Evolutionary conservation across 306 rosid genomes (phyloP), one percentile per base, ranked within the genome.

Genomic region (Geum urbanum): DNA sequence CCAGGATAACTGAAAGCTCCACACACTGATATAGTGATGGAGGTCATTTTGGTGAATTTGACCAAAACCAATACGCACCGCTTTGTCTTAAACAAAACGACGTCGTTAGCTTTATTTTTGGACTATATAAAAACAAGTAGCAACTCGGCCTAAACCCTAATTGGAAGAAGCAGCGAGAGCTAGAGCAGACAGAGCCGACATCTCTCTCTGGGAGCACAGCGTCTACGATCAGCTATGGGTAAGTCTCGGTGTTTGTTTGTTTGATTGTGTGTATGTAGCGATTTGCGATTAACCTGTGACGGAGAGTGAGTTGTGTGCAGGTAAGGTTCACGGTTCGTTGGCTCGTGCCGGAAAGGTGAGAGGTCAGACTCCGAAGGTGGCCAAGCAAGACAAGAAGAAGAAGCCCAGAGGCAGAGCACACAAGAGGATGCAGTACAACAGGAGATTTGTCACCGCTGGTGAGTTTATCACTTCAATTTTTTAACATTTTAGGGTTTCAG

Each of bases 271-370:
- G 46, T 19, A 22, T 43, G 11, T 54, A 22, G 22, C 27, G n/a
- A 47, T 43, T 10, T 51, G 4, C 20, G 52, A 62, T 67, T 76
- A 63, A 39, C 53, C 4, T 72, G 49, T 49, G 60, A 79, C 44
- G 46, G 7, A 7, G 67, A n/a, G 37, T 45, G 7, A 9, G 39
- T 69, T 47, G 5, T 54, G 16, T 70, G 60, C 86, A 86, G 90
- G 90, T 18, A 86, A 86, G 75, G 90, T 86, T 74, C 90, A 86
- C 73, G 90, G 87, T 52, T 86, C 90, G 7, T 51, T 86, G 77
- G 90, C 90, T 27, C 90, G 87, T 78, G 90, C 90, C 35, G 90
- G 90, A 2, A 86, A 86, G 80, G 90, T 86, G 62, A 80, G 90
- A 43, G 90, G 87, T 40, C 90, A 86, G 73, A 86, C 87, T n/a